Percentiles rank a stretch among this genome's conserved stretches.
These are phyloP conservation scores for Aspergillus persii DNA, from an alignment of 2,329 filamentous ascomycete species.

Conservation along the genomic window DNA sequence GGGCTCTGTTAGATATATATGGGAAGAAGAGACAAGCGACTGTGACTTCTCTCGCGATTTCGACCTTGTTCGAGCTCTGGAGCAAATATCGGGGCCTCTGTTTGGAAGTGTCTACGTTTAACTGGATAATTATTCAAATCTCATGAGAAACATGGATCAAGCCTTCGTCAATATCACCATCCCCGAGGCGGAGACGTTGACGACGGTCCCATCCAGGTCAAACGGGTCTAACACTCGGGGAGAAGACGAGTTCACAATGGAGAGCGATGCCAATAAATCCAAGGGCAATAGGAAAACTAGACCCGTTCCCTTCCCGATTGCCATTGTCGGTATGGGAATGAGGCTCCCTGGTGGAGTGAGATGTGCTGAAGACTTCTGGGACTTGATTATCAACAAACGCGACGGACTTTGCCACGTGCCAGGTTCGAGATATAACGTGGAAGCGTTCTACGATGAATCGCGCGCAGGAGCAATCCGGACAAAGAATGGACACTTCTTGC, in stretches of 20 bases:
- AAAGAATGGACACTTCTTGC: slow-evolving; percentile 28
- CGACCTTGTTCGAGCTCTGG: not conserved
- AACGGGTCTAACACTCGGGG: not conserved
- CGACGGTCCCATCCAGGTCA: not conserved
- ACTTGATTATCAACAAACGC: slow-evolving; percentile 20
- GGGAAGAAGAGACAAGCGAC: not conserved
- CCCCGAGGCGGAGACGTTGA: not conserved
- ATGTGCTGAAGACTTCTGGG: slow-evolving; percentile 19
- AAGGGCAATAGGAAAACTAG: not conserved
- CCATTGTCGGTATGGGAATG: slow-evolving; percentile 25
- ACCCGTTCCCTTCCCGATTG: slow-evolving; percentile 14
- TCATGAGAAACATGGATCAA: not conserved
- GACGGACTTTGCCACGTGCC: slow-evolving; percentile 23
- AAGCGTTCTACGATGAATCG: slow-evolving; percentile 22
- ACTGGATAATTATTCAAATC: not conserved
- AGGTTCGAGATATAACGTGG: slow-evolving; percentile 22
- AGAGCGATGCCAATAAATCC: not conserved
- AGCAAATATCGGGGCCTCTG: not conserved
- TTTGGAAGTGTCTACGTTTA: not conserved
- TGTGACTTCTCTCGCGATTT: not conserved
- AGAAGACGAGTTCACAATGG: not conserved
- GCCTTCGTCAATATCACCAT: not conserved
- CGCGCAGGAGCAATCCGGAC: slow-evolving; percentile 9
- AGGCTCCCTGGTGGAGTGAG: slow-evolving; percentile 21
- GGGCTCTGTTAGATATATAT: not conserved